Conservation (phyloP, 2,329 filamentous ascomycete genomes). For the Alternaria triticimaculans region DNA sequence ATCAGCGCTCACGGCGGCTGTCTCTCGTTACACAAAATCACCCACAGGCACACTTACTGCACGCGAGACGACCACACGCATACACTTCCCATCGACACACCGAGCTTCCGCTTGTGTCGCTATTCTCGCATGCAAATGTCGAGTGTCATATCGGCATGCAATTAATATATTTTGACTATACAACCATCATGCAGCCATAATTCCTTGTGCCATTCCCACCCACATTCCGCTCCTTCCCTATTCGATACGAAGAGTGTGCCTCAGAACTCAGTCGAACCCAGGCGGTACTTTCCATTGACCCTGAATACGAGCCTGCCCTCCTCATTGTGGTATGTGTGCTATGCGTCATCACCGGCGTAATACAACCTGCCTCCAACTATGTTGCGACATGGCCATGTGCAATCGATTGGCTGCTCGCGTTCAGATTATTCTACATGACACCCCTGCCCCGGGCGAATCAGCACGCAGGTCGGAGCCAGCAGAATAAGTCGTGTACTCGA, state of each 20-base stretch:
- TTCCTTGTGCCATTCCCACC: background rate
- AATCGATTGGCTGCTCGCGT: conserved; percentile 11
- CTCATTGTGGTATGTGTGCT: conserved; percentile 1
- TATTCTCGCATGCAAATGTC: background rate
- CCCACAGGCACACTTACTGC: conserved; percentile 6
- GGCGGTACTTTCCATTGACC: conserved; percentile 7
- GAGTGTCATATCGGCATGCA: background rate
- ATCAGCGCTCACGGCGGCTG: conserved; percentile 6
- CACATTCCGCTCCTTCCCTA: conserved; percentile 8
- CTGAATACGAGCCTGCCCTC: conserved; percentile 9
- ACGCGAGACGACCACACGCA: conserved; percentile 7
- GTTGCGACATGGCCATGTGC: background rate
- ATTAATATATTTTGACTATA: conserved; percentile 4
- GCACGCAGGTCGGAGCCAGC: background rate
- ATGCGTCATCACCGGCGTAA: conserved; percentile 20
- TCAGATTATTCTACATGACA: conserved; percentile 8
- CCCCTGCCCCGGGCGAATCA: conserved; percentile 16
- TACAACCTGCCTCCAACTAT: conserved; percentile 12
- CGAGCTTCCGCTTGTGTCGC: conserved; percentile 3
- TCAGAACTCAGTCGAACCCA: conserved; percentile 5
- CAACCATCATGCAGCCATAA: conserved; percentile 6
- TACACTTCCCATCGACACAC: background rate
- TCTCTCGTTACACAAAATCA: conserved; percentile 6
- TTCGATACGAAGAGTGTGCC: conserved; percentile 3
- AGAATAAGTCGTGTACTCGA: conserved; percentile 8